Evolutionary conservation across 805 yeast genomes (phyloP), one percentile per base, ranked within the genome.

Genomic region (Lachancea sp.): DNA sequence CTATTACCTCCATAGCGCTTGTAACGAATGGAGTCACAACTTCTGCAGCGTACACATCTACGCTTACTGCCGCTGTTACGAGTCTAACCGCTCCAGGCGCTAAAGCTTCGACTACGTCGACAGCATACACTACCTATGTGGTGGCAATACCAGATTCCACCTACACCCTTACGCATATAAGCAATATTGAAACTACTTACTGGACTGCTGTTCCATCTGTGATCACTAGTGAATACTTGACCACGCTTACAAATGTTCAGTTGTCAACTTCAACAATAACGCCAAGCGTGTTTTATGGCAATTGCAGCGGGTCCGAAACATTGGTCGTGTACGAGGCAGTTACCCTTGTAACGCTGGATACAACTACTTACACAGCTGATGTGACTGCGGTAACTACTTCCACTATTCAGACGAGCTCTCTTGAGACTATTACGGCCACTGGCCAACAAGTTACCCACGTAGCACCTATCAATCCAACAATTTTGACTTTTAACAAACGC

Each of bases 281-380:
- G 7, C 44, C 44, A 12, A 41, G 34, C 12, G 40, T 41, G 15
- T 25, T 29, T 19, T 41, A 41, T 15, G 21, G 40, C 1, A 41
- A 41, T 20, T 32, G 25, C 13, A 28, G 40, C 11, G 28, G 25
- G 9, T 13, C 34, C 18, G 33, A 41, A 4, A 41, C 44, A n/a
- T 21, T 41, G 18, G 36, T 41, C n/a, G 25, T 41, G 25, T 41
- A 36, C 25, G 44, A 41, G 21, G 38, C 44, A 11, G 33, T 37
- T 8, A 34, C 44, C 7, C 29, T 41, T 19, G 44, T 41, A 22
- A 30, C 40, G 8, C 18, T 32, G 29, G 37, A 29, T 4, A 35
- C 36, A 3, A 38, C 38, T 2, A 19, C 36, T 7, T 23, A 34
- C 30, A 36, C 40, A n/a, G 15, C 34, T 4, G 26, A 22, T 18